Evolutionary conservation across 2,329 filamentous ascomycete genomes (phyloP), one percentile per base, ranked within the genome.

Genomic region (Fusarium neocosmosporiellum): DNA sequence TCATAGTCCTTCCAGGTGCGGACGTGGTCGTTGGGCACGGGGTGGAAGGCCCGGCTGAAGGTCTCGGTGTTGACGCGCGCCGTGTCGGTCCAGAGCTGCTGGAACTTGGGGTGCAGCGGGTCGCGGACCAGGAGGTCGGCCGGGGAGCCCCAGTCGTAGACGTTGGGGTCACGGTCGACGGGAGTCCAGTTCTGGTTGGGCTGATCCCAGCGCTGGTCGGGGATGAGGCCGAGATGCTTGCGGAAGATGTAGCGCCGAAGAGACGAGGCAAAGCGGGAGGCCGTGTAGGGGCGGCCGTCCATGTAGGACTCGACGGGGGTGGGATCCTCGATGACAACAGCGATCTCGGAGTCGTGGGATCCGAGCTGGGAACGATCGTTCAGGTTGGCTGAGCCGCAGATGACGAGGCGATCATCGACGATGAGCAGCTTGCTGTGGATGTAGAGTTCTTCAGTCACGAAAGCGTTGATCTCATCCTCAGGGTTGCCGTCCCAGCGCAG

Each of bases 161-260:
- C 83, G 82, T 98, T 98, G 59, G 89, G 88, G 53, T 89, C 89
- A 59, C 89, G 88, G 65, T 88, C 88, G 1, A 95, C 90, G 0
- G 94, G 94, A 61, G 92, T 90, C 75, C 94, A 95, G 83, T 98
- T 98, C 63, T 88, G 86, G 75, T 93, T 89, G 7, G 91, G 87
- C 4, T 82, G 84, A 67, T 92, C 93, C 76, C 92, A 90, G 36
- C 86, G 85, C 81, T 98, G 94, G 10, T 94, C 87, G 0, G 92
- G 91, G 11, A 98, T 86, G 10, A 98, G 87, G 48, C 96, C 96
- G 2, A 98, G 88, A 80, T 98, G 96, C 84, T 98, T 97, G 75
- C 95, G 91, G 90, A 94, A 98, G 71, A 98, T 89, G 80, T 95
- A 91, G 37, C 95, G 90, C 24, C 96, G 93, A 13, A 98, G 91